Evolutionary conservation across 2,329 filamentous ascomycete species (phyloP).

Genomic region (Claviceps sp.): DNA sequence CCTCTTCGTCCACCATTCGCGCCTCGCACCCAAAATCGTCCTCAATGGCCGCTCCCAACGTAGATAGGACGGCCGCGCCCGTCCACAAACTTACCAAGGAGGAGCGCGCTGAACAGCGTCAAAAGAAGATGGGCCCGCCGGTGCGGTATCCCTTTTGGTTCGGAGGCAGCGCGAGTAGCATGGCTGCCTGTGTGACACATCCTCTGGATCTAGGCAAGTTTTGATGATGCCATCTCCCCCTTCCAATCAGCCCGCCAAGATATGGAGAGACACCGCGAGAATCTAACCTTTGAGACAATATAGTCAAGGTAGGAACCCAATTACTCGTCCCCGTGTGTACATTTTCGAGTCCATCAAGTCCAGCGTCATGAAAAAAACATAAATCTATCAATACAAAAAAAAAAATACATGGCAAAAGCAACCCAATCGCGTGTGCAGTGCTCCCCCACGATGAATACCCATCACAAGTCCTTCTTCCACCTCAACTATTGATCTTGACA

Average conservation of each 20-base stretch:
- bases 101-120: conserved; percentile 7
- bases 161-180: conserved; percentile 83
- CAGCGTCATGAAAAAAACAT: too few species aligned
- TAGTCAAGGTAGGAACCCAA: conserved; percentile 7
- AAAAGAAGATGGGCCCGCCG: conserved; percentile 24
- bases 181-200: conserved; percentile 85
- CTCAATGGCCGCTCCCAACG: conserved; percentile 10
- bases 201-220: conserved; percentile 76
- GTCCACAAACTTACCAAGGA: conserved; percentile 6
- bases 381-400: too few species aligned
- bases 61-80: conserved; percentile 1
- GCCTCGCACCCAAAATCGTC: background rate
- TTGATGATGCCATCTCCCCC: background rate
- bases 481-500: conserved; percentile 21
- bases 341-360: too few species aligned
- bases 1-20: too few species aligned
- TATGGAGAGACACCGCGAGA: background rate
- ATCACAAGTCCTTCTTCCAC: too few species aligned
- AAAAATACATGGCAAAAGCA: too few species aligned
- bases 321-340: background rate
- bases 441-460: too few species aligned
- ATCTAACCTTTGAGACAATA: background rate
- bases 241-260: background rate
- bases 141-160: conserved; percentile 82
- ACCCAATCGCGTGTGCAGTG: too few species aligned